phyloP scores from a whole-genome alignment of 305 asterid genomes.

The Lippia alba region DNA sequence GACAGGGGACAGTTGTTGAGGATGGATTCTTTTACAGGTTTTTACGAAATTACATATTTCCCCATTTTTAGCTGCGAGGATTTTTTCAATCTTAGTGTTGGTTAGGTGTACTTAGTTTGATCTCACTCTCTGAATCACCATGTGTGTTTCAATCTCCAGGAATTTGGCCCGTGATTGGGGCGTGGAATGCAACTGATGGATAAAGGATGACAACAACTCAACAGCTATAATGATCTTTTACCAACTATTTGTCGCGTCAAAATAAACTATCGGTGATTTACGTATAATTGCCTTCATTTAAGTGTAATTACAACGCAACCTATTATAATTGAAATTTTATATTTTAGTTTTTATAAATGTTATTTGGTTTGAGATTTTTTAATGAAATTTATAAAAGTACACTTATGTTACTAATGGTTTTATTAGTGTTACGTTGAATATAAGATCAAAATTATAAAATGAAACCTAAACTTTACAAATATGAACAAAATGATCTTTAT shows the following conservation, averaged over 20 bases:
- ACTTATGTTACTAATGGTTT: no score
- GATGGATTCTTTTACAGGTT: slow-evolving; percentile 14
- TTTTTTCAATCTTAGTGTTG: not conserved
- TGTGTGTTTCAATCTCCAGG: not conserved
- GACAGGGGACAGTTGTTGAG: slow-evolving; percentile 32
- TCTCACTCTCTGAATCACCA: not conserved
- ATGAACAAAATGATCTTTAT: no score
- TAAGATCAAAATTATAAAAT: no score
- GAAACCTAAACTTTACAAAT: no score
- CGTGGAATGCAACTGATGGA: not conserved
- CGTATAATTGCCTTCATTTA: no score
- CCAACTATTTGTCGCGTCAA: not conserved
- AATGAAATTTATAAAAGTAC: no score
- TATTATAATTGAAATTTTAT: no score
- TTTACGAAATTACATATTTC: slow-evolving; percentile 19
- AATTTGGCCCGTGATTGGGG: not conserved
- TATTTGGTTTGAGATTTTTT: no score
- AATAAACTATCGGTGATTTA: no score
- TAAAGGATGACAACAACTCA: not conserved
- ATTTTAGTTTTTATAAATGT: no score
- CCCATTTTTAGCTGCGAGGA: not conserved
- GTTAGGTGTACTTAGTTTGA: not conserved
- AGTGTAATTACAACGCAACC: no score
- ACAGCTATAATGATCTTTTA: slow-evolving; percentile 10
- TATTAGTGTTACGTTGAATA: no score